Conservation (phyloP, 768 basidiomycete species). For the Sporobolomyces roseus region DNA sequence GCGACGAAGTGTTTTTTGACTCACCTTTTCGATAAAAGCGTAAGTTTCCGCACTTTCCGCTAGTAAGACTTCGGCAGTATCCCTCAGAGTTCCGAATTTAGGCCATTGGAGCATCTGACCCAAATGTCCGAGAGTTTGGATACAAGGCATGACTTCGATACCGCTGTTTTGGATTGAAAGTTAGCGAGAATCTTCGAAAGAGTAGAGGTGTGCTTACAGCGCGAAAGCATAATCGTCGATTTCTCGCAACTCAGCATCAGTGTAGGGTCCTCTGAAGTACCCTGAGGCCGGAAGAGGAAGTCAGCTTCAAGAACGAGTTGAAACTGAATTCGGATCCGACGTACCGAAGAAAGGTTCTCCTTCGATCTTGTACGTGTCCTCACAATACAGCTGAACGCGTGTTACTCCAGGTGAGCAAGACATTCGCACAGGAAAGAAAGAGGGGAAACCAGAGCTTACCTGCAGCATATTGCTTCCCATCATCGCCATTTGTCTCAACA, state of each 20-base stretch:
- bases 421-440: background rate
- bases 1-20: slow-evolving; percentile 4
- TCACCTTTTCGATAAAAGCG: slow-evolving; percentile 42
- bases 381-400: slow-evolving; percentile 36
- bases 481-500: slow-evolving; percentile 36
- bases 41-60: slow-evolving; percentile 39
- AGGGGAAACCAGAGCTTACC: slow-evolving; percentile 11
- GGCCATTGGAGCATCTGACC: slow-evolving; percentile 46
- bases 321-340: background rate
- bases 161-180: slow-evolving; percentile 18
- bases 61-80: slow-evolving; percentile 42
- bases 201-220: slow-evolving; percentile 20
- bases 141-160: slow-evolving; percentile 42
- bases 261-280: slow-evolving; percentile 43
- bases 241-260: slow-evolving; percentile 30
- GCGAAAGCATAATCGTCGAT: slow-evolving; percentile 43
- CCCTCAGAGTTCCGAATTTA: slow-evolving; percentile 33
- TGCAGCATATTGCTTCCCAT: slow-evolving; percentile 42
- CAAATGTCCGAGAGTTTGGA: slow-evolving; percentile 44
- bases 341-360: slow-evolving; percentile 43
- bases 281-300: background rate
- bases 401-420: background rate
- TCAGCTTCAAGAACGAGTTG: no score
- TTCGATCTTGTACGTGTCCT: slow-evolving; percentile 41
- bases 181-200: background rate